Evolutionary conservation across 176 grass and related monocot genomes (phyloP).

Genomic region (Avena eriantha): DNA sequence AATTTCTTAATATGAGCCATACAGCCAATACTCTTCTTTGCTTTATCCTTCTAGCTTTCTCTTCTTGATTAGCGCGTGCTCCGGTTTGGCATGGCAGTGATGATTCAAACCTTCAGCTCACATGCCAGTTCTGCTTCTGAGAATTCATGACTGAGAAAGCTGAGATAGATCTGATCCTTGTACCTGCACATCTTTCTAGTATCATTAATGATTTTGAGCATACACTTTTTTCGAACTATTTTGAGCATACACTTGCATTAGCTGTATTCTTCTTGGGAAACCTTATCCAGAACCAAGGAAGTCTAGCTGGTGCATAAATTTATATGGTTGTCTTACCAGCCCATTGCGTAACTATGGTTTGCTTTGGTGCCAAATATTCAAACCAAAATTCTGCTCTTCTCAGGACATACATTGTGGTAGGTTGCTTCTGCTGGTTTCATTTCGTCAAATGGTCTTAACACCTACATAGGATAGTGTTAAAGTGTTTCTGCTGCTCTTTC

Average conservation of each 20-base stretch:
- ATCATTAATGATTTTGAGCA: not conserved
- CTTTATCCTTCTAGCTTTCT: not conserved
- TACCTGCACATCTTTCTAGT: not conserved
- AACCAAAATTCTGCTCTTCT: slow-evolving; percentile 36
- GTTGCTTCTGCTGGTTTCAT: slow-evolving; percentile 1
- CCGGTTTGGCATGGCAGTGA: slow-evolving; percentile 35
- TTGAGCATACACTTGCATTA: slow-evolving; percentile 6
- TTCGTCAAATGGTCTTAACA: not conserved
- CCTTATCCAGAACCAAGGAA: slow-evolving; percentile 32
- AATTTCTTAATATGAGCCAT: slow-evolving; percentile 73
- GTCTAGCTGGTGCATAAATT: slow-evolving; percentile 49
- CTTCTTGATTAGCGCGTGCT: not conserved
- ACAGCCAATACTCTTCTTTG: not conserved
- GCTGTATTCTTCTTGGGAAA: slow-evolving; percentile 46
- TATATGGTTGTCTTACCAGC: slow-evolving; percentile 73
- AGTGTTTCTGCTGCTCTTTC: not conserved
- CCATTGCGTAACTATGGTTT: slow-evolving; percentile 52
- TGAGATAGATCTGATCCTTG: slow-evolving; percentile 54
- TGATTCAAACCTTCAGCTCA: slow-evolving; percentile 53
- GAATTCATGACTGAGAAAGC: slow-evolving; percentile 65
- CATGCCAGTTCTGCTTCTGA: slow-evolving; percentile 85
- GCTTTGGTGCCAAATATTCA: slow-evolving; percentile 70
- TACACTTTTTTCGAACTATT: slow-evolving; percentile 4
- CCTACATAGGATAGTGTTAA: not conserved
- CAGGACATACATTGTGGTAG: not conserved